phyloP scores from a whole-genome alignment of 345 rosid genomes.

The Streptanthus diversifolius region DNA sequence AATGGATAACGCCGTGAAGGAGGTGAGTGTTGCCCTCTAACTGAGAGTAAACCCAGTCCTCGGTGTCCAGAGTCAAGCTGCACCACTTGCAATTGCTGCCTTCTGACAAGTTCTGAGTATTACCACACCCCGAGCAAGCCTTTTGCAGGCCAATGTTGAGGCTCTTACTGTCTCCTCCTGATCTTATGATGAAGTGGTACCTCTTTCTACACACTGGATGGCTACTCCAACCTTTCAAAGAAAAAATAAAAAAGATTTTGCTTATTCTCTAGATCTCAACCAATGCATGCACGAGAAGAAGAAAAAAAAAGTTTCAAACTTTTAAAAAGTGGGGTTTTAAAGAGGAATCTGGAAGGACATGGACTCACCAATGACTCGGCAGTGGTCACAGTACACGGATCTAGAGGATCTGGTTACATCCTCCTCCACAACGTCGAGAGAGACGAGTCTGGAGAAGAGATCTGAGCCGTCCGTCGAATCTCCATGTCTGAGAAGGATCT shows the following conservation, averaged over 20 bases:
- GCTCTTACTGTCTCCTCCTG: slow-evolving; percentile 24
- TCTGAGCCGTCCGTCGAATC: slow-evolving; percentile 41
- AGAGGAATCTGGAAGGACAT: slow-evolving; percentile 16
- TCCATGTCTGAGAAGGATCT: slow-evolving; percentile 50
- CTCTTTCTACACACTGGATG: slow-evolving; percentile 73
- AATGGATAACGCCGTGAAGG: slow-evolving; percentile 69
- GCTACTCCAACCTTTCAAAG: slow-evolving; percentile 65
- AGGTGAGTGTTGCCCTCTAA: slow-evolving; percentile 56
- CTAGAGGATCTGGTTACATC: slow-evolving; percentile 62
- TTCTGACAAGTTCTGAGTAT: slow-evolving; percentile 39
- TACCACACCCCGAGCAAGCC: slow-evolving; percentile 47
- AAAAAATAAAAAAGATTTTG: background rate
- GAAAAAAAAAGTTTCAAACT: background rate
- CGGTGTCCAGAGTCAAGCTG: slow-evolving; percentile 42
- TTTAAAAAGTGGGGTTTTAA: background rate
- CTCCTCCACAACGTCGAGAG: slow-evolving; percentile 63
- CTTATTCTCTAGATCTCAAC: background rate
- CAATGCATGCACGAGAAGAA: background rate
- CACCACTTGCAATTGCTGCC: slow-evolving; percentile 59
- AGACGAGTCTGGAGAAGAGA: slow-evolving; percentile 36
- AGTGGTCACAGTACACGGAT: slow-evolving; percentile 78
- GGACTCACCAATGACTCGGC: slow-evolving; percentile 79
- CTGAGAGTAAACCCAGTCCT: slow-evolving; percentile 52
- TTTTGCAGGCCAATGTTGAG: slow-evolving; percentile 17
- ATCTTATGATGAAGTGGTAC: slow-evolving; percentile 67